Evolutionary conservation across 2,329 filamentous ascomycete genomes (phyloP).

Genomic region (Didymella pinodella): DNA sequence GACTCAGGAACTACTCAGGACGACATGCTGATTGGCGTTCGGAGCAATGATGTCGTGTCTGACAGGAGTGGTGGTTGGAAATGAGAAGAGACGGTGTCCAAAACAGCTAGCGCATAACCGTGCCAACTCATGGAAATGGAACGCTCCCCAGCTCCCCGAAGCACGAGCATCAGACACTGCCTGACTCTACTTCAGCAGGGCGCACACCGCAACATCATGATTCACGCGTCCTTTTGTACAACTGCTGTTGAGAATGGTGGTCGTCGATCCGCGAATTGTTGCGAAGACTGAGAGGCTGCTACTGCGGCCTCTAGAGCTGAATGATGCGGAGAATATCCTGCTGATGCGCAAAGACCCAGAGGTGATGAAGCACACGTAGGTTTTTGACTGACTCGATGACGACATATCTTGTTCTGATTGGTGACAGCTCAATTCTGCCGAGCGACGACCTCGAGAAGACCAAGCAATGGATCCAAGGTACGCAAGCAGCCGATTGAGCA

Average conservation of each 20-base stretch:
- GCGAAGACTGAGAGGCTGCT: slow-evolving; percentile 62
- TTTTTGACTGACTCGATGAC: slow-evolving; percentile 1
- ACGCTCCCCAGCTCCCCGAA: slow-evolving; percentile 21
- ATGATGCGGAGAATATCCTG: slow-evolving; percentile 62
- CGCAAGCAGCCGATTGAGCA: neutral
- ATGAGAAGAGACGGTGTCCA: slow-evolving; percentile 29
- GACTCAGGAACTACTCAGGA: slow-evolving; percentile 19
- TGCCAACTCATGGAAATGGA: slow-evolving; percentile 10
- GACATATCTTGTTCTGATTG: slow-evolving; percentile 17
- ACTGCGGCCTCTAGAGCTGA: slow-evolving; percentile 59
- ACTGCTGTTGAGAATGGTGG: slow-evolving; percentile 39
- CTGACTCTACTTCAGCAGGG: slow-evolving; percentile 24
- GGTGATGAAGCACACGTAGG: slow-evolving; percentile 69
- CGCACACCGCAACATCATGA: slow-evolving; percentile 40
- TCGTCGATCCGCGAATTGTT: slow-evolving; percentile 42
- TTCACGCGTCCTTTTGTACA: slow-evolving; percentile 7
- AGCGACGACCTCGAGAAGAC: slow-evolving; percentile 56
- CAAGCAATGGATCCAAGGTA: slow-evolving; percentile 48
- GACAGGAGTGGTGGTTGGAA: slow-evolving; percentile 32
- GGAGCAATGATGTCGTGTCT: slow-evolving; percentile 26
- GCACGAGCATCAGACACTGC: slow-evolving; percentile 28
- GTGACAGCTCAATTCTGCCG: slow-evolving; percentile 57
- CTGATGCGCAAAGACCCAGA: slow-evolving; percentile 65
- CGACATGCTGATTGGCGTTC: slow-evolving; percentile 35
- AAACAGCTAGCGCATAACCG: slow-evolving; percentile 33